phyloP scores from a whole-genome alignment of 345 rosid species.

The Gynandropsis gynandra region DNA sequence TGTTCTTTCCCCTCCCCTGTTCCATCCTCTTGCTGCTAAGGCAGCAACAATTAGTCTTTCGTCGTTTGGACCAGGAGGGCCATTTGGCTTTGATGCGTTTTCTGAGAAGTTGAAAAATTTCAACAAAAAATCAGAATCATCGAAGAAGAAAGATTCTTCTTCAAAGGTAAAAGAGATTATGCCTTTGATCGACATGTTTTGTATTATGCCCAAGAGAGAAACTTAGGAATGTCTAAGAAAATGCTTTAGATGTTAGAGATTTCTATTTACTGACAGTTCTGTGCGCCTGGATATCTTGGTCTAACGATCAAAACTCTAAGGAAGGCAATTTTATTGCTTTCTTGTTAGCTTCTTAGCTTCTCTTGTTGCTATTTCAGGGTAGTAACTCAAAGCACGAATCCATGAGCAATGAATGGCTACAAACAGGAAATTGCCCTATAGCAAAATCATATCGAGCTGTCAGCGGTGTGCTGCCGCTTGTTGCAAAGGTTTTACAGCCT shows the following conservation, averaged over 20 bases:
- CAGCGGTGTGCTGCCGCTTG: slow-evolving; percentile 66
- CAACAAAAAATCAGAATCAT: slow-evolving; percentile 47
- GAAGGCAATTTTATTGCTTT: not conserved
- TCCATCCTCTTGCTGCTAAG: slow-evolving; percentile 90
- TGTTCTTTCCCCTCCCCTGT: slow-evolving; percentile 35
- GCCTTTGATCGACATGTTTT: not conserved
- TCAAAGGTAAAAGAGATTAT: slow-evolving; percentile 41
- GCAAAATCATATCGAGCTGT: slow-evolving; percentile 90
- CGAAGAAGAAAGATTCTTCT: slow-evolving; percentile 58
- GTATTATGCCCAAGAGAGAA: not conserved
- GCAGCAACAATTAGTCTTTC: slow-evolving; percentile 95
- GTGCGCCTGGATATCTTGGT: too few species aligned
- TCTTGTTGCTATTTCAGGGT: slow-evolving; percentile 42
- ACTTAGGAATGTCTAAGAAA: not conserved
- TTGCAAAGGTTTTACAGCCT: slow-evolving; percentile 70
- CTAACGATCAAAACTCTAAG: not conserved
- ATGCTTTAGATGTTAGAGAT: not conserved
- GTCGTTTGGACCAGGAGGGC: slow-evolving; percentile 79
- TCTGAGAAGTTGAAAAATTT: slow-evolving; percentile 53
- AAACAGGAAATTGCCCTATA: slow-evolving; percentile 84
- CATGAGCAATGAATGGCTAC: slow-evolving; percentile 76
- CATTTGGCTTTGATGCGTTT: slow-evolving; percentile 78
- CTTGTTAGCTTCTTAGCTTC: slow-evolving; percentile 4
- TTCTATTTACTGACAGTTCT: not conserved
- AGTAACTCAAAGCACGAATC: slow-evolving; percentile 63